A percentile compares a stretch with the other conserved stretches of the same genome.
Evolutionary conservation across 352 stramenopile species (phyloP).

Genomic region (Aphanomyces stellatus): DNA sequence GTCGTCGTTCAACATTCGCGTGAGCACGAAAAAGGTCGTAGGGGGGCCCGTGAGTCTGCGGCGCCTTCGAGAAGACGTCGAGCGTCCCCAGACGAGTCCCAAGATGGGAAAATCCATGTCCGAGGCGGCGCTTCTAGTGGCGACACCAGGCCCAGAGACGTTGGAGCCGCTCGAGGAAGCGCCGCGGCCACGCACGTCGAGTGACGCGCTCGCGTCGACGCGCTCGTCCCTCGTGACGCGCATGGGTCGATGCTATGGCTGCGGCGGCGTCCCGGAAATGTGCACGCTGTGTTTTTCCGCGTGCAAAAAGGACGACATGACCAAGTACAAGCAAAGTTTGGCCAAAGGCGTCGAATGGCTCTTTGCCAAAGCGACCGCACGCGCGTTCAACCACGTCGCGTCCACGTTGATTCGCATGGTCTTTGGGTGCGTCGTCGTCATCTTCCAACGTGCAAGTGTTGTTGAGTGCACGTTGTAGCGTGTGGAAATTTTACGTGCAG

Average conservation of each 20-base stretch:
- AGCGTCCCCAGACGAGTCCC: background rate
- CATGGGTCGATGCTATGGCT: constrained; percentile 33
- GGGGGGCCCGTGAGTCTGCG: background rate
- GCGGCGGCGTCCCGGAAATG: constrained; percentile 53
- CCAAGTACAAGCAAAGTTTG: constrained; percentile 58
- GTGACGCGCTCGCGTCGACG: background rate
- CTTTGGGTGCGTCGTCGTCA: constrained; percentile 25
- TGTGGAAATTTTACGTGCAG: constrained; percentile 37
- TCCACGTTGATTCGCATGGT: constrained; percentile 51
- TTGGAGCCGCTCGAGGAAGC: background rate
- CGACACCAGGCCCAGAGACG: too few relatives aligned
- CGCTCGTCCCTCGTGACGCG: background rate
- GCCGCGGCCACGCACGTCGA: background rate
- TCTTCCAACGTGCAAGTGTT: background rate
- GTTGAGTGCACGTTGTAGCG: background rate
- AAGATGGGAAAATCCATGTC: too few relatives aligned
- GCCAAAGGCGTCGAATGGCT: constrained; percentile 49
- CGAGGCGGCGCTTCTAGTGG: too few relatives aligned
- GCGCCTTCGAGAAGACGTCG: background rate
- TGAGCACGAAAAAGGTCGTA: background rate
- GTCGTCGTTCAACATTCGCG: background rate
- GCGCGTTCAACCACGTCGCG: constrained; percentile 48
- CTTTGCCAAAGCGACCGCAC: constrained; percentile 46
- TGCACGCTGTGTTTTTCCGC: constrained; percentile 59
- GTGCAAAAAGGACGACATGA: constrained; percentile 50